These are phyloP conservation scores for Botrytis porri DNA, from an alignment of 2,329 filamentous ascomycete genomes.

Conservation along the genomic window DNA sequence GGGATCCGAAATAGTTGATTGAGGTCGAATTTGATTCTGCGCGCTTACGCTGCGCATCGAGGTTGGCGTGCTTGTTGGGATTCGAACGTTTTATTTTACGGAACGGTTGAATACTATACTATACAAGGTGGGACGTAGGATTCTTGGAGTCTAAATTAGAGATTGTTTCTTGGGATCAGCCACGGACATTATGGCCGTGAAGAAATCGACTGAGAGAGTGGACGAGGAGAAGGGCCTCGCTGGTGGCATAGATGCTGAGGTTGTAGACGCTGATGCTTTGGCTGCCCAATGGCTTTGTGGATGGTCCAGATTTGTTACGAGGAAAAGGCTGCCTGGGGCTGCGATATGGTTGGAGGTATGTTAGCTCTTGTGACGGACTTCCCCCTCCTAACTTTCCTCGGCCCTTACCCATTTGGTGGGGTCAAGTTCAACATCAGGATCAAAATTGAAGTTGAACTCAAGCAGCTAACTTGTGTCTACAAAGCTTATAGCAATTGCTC, in stretches of 20 bases:
- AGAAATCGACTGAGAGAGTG: not conserved
- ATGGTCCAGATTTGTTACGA: conserved; percentile 6
- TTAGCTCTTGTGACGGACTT: not conserved
- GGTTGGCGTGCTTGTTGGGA: not conserved
- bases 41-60: not conserved
- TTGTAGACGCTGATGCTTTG: not conserved
- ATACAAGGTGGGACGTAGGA: not conserved
- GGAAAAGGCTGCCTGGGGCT: not conserved
- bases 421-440: not conserved
- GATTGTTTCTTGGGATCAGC: not conserved
- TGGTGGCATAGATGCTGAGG: not conserved
- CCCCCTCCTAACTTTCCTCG: not conserved
- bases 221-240: conserved; percentile 15
- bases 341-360: conserved; percentile 26
- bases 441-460: conserved; percentile 24
- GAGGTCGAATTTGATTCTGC: not conserved
- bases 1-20: not conserved
- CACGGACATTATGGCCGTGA: not conserved
- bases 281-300: not conserved
- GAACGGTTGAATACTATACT: not conserved
- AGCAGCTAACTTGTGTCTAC: not conserved
- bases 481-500: conserved; percentile 17
- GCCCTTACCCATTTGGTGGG: not conserved
- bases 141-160: not conserved
- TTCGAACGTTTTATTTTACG: not conserved